Conservation (phyloP, 2,329 filamentous ascomycete genomes). For the Metarhizium brunneum region DNA sequence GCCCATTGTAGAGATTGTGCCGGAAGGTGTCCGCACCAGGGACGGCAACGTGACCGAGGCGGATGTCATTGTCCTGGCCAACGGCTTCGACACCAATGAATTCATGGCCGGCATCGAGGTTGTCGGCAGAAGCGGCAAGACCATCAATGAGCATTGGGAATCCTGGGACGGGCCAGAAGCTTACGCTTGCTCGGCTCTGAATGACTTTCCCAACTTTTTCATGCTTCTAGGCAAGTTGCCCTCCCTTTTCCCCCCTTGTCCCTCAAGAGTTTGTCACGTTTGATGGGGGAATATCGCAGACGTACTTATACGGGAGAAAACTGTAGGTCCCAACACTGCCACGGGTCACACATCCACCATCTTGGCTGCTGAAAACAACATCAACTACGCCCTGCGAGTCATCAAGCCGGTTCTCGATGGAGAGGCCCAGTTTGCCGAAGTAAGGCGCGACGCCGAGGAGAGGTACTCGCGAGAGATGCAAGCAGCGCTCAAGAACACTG, state of each 20-base stretch:
- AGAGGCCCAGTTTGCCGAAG: conserved; percentile 18
- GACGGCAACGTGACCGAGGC: conserved; percentile 35
- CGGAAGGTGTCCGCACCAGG: conserved; percentile 25
- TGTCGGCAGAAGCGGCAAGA: conserved; percentile 37
- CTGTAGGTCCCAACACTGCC: conserved; percentile 48
- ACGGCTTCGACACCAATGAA: conserved; percentile 47
- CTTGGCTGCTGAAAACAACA: conserved; percentile 50
- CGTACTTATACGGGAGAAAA: background rate
- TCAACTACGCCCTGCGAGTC: conserved; percentile 50
- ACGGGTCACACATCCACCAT: conserved; percentile 55
- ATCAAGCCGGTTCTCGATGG: conserved; percentile 37
- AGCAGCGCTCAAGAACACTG: conserved; percentile 20
- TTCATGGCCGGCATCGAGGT: conserved; percentile 46
- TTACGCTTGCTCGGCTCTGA: conserved; percentile 49
- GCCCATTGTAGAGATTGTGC: conserved; percentile 36
- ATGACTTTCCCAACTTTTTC: conserved; percentile 58
- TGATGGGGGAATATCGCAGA: background rate
- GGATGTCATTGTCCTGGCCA: conserved; percentile 53
- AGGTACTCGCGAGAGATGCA: conserved; percentile 24
- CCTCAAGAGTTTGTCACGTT: background rate
- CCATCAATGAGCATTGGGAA: conserved; percentile 46
- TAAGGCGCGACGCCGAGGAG: conserved; percentile 25
- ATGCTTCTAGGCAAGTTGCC: conserved; percentile 38
- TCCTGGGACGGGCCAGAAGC: conserved; percentile 50
- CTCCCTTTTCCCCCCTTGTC: background rate